Percentiles rank a stretch among this genome's conserved stretches.
These are phyloP conservation scores for Asterionellopsis glacialis DNA, from an alignment of 108 stramenopile species.

Conservation along the genomic window DNA sequence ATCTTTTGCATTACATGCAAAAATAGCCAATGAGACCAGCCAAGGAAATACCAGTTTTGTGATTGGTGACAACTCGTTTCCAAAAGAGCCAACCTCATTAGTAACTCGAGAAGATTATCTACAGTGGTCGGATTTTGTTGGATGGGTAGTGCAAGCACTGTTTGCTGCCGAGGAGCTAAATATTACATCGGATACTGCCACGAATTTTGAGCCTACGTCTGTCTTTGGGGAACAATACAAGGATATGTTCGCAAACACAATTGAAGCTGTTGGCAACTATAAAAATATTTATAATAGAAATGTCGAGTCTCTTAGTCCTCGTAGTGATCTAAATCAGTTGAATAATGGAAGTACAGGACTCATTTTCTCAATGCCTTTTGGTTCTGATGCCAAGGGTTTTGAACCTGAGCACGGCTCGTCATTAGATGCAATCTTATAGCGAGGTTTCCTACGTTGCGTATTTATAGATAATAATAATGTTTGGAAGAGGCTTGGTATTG, in stretches of 20 bases:
- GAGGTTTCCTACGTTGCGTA: constrained; percentile 43
- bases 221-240: background rate
- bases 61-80: constrained; percentile 12
- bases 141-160: constrained; percentile 32
- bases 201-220: background rate
- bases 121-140: constrained; percentile 41
- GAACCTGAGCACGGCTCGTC: constrained; percentile 5
- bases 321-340: constrained; percentile 22
- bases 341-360: constrained; percentile 43
- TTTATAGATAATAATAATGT: background rate
- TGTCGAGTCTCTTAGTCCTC: constrained; percentile 11
- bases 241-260: constrained; percentile 1
- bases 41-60: too few species aligned
- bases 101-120: constrained; percentile 41
- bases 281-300: constrained; percentile 1
- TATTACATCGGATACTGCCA: constrained; percentile 12
- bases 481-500: background rate
- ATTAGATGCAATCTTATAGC: constrained; percentile 14
- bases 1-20: constrained; percentile 6
- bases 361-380: constrained; percentile 45
- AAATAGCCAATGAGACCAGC: too few species aligned
- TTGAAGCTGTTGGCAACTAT: constrained; percentile 3
- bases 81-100: constrained; percentile 26
- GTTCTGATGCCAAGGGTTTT: background rate
- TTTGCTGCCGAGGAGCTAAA: constrained; percentile 38